Evolutionary conservation across 2,329 filamentous ascomycete species (phyloP), one percentile per base, ranked within the genome.

Genomic region (Ceratocystiopsis sp.): DNA sequence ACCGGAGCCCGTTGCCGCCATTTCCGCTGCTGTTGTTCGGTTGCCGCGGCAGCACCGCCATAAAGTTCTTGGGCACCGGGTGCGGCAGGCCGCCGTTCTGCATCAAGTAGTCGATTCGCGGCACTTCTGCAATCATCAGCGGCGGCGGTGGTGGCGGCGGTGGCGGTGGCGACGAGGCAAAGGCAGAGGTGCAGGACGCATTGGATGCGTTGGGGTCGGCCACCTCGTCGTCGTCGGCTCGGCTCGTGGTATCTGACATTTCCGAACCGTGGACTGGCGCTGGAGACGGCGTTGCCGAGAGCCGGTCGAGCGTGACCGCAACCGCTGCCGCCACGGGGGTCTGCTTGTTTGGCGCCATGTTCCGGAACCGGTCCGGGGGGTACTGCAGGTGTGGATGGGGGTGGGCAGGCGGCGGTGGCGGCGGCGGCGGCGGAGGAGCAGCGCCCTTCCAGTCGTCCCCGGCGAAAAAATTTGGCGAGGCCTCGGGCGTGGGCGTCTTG

Each of bases 51-150:
- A 74, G 64, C 37, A 68, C 78, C 35, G 77, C 69, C 9, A 94
- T 64, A 42, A 95, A 75, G 46, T 76, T 75, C 52, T 79, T 83
- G 1, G 86, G 77, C 0, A 91, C 72, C 1, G 76, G 67, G 38
- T 80, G 71, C 18, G 76, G 60, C 16, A 96, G 63, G 1, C 89
- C 89, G 35, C 89, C 89, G 58, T 95, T 80, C 53, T 91, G 84
- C 43, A 95, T 69, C 16, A 96, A 67, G 57, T 96, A 96, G 57
- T 96, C 89, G 16, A 96, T 86, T 47, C 84, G 75, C 1, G 89
- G 89, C 13, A 78, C 71, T 36, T 85, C 77, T 37, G 79, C 68
- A 42, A 78, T 64, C 51, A 77, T 72, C 10, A 85, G 73, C 1
- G 81, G 78, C 1, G 84, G 80, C 2, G 82, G 86, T 0, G 86